phyloP scores from a whole-genome alignment of 2,329 filamentous ascomycete species.

The Cladophialophora immunda region DNA sequence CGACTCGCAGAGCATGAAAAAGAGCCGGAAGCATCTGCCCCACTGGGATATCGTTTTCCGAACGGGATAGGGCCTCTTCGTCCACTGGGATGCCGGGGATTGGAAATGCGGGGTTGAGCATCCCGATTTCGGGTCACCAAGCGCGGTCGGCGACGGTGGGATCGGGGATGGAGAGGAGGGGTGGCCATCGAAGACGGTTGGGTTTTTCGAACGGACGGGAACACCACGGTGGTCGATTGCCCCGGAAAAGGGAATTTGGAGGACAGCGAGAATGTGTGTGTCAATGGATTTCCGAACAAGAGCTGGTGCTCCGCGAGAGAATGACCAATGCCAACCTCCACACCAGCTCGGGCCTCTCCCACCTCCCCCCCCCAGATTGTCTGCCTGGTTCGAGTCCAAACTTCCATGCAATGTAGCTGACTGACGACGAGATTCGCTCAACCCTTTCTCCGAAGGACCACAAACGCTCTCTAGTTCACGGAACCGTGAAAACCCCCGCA shows the following conservation, averaged over 20 bases:
- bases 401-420: background rate
- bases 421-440: too few species aligned
- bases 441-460: background rate
- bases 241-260: too few species aligned
- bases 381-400: background rate
- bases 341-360: too few species aligned
- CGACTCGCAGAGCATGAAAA: too few species aligned
- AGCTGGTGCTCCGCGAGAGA: background rate
- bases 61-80: background rate
- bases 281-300: background rate
- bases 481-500: background rate
- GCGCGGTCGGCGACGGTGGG: background rate
- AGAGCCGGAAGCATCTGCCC: background rate
- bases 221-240: too few species aligned
- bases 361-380: background rate
- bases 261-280: background rate
- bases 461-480: too few species aligned
- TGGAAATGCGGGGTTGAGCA: background rate
- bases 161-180: background rate
- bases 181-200: background rate
- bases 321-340: background rate
- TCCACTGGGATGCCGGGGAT: too few species aligned
- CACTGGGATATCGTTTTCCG: conserved; percentile 3
- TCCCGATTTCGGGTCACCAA: background rate
- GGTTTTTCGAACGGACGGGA: too few species aligned